These are phyloP conservation scores for Mariannaea elegans DNA, from an alignment of 2,329 filamentous ascomycete species.

Conservation along the genomic window DNA sequence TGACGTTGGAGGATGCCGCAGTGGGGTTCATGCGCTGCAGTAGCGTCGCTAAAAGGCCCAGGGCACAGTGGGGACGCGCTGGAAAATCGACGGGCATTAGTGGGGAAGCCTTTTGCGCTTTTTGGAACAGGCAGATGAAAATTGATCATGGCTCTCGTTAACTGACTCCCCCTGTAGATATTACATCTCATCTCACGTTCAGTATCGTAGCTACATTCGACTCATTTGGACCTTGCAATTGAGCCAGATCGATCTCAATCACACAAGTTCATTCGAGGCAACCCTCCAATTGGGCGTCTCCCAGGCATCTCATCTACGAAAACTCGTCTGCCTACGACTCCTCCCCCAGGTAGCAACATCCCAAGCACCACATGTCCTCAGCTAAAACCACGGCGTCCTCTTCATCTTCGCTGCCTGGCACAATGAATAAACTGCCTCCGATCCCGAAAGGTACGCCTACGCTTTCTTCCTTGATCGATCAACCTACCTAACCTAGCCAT, in stretches of 20 bases:
- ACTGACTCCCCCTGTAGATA: not conserved
- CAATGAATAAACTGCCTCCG: slow-evolving; percentile 45
- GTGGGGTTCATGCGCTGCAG: slow-evolving; percentile 21
- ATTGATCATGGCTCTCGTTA: not conserved
- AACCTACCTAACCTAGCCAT: not conserved
- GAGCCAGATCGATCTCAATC: too few species aligned
- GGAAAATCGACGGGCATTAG: not conserved
- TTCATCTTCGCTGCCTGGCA: slow-evolving; percentile 31
- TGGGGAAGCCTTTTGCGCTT: slow-evolving; percentile 4
- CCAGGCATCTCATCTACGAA: slow-evolving; percentile 1
- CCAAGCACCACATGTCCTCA: slow-evolving; percentile 33
- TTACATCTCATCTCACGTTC: not conserved
- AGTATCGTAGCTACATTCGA: too few species aligned
- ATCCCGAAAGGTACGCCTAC: slow-evolving; percentile 44
- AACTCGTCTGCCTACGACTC: slow-evolving; percentile 23
- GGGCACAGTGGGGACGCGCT: slow-evolving; percentile 6
- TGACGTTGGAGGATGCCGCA: slow-evolving; percentile 30
- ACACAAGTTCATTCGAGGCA: not conserved
- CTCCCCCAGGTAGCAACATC: slow-evolving; percentile 25
- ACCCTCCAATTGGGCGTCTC: not conserved
- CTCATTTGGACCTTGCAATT: too few species aligned
- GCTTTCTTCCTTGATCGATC: not conserved
- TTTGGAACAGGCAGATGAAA: slow-evolving; percentile 10
- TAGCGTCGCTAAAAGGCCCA: slow-evolving; percentile 17
- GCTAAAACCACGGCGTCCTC: slow-evolving; percentile 21